Conservation (phyloP, 2,329 filamentous ascomycete genomes). For the Trichoderma sp. region DNA sequence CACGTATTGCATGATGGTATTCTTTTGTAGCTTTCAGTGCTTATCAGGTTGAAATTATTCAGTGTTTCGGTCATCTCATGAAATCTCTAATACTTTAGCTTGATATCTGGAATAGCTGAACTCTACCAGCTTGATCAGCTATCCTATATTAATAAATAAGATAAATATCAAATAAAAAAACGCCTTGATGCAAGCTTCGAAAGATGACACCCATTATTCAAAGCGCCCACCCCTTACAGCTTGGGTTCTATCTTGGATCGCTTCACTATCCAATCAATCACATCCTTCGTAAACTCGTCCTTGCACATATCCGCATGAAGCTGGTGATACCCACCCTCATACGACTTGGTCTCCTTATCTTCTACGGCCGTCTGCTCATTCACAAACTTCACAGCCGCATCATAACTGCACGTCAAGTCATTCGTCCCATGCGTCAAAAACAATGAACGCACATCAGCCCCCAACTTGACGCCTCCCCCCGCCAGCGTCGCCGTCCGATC, state of each 20-base stretch:
- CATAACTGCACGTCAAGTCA: constrained; percentile 70
- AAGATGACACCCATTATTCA: not conserved
- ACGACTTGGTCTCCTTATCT: constrained; percentile 73
- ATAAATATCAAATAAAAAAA: too few relatives aligned
- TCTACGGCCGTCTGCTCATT: constrained; percentile 58
- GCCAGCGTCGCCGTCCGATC: constrained; percentile 69
- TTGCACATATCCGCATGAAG: constrained; percentile 64
- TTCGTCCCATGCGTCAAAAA: constrained; percentile 77
- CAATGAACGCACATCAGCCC: constrained; percentile 63
- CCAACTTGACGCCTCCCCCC: constrained; percentile 56
- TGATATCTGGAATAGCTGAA: too few relatives aligned
- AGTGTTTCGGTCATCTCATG: too few relatives aligned
- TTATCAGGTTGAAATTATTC: too few relatives aligned
- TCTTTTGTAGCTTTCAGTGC: not conserved
- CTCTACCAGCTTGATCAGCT: too few relatives aligned
- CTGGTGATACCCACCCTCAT: constrained; percentile 80
- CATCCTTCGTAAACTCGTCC: constrained; percentile 60
- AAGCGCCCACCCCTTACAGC: constrained; percentile 38
- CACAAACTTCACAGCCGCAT: constrained; percentile 67
- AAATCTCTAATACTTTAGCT: too few relatives aligned
- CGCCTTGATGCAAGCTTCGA: not conserved
- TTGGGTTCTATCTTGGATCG: constrained; percentile 43
- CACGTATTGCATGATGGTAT: not conserved
- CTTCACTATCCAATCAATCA: constrained; percentile 68
- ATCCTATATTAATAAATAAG: too few relatives aligned